These are phyloP conservation scores for Yamadazyma blattariae DNA, from an alignment of 1,139 yeast species.

Conservation along the genomic window DNA sequence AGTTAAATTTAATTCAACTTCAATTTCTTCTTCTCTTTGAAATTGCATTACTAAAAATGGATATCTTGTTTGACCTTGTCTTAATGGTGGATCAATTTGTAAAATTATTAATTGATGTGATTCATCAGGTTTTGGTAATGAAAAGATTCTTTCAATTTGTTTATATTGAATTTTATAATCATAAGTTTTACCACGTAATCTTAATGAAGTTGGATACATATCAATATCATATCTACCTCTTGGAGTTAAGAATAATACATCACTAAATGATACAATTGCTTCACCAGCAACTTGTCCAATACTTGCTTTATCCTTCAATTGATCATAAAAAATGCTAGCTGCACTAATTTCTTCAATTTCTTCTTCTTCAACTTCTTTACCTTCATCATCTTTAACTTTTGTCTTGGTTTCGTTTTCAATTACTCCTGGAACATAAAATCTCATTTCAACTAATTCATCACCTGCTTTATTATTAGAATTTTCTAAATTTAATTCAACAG, in stretches of 20 bases:
- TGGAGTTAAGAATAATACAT: conserved; percentile 90
- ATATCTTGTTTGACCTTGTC: conserved; percentile 93
- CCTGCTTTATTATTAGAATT: conserved; percentile 64
- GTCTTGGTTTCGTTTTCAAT: conserved; percentile 47
- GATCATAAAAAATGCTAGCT: conserved; percentile 85
- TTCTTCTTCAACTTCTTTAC: conserved; percentile 39
- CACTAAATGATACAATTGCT: conserved; percentile 93
- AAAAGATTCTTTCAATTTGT: conserved; percentile 86
- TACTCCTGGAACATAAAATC: conserved; percentile 88
- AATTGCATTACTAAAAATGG: conserved; percentile 91
- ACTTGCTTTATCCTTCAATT: conserved; percentile 90
- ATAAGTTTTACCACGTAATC: conserved; percentile 95
- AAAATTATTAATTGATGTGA: conserved; percentile 82
- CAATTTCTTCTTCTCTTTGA: conserved; percentile 85
- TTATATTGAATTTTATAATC: conserved; percentile 93
- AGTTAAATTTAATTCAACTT: conserved; percentile 80
- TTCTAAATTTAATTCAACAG: conserved; percentile 76
- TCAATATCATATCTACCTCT: conserved; percentile 98
- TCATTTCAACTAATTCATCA: conserved; percentile 92
- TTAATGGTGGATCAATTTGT: conserved; percentile 90
- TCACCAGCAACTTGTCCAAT: conserved; percentile 96
- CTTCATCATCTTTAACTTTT: conserved; percentile 31
- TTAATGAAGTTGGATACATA: conserved; percentile 82
- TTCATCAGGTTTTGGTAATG: conserved; percentile 93
- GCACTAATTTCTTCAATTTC: conserved; percentile 63